These are phyloP conservation scores for Aspergillus sp. DNA, from an alignment of 2,329 filamentous ascomycete genomes.

Conservation along the genomic window DNA sequence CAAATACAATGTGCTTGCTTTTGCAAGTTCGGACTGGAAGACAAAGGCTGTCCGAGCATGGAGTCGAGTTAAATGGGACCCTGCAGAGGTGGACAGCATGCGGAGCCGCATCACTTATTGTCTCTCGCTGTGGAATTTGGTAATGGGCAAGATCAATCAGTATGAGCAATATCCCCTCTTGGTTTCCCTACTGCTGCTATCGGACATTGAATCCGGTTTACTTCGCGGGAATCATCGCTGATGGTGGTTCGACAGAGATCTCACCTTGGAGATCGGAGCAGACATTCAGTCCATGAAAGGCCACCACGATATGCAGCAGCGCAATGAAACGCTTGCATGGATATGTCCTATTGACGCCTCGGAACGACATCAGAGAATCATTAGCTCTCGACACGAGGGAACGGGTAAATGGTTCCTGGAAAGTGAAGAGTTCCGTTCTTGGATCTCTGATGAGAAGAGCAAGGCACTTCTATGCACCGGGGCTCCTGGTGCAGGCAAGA, in stretches of 20 bases:
- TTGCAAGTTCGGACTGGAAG: neutral
- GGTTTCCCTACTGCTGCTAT: neutral
- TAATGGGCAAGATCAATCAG: neutral
- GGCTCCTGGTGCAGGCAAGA: neutral
- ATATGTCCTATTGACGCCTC: neutral
- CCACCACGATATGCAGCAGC: no score
- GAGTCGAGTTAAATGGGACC: neutral
- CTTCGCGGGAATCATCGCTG: no score
- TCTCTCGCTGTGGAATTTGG: neutral
- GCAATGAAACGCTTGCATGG: no score
- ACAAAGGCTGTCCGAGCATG: neutral
- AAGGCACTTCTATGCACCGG: neutral
- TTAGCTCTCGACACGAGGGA: neutral
- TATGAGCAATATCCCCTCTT: neutral
- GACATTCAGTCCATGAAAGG: no score
- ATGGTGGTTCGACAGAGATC: no score
- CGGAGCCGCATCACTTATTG: neutral
- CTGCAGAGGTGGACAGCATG: neutral
- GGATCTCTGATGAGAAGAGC: neutral
- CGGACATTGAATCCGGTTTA: accelerated
- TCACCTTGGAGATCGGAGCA: no score
- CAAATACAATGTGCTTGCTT: neutral
- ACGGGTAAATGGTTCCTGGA: neutral
- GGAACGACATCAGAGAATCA: neutral
- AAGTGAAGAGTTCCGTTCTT: neutral